A percentile compares a stretch with the other conserved stretches of the same genome.
Conservation (phyloP, 2,329 filamentous ascomycete genomes). For the Coniochaeta ligniaria region DNA sequence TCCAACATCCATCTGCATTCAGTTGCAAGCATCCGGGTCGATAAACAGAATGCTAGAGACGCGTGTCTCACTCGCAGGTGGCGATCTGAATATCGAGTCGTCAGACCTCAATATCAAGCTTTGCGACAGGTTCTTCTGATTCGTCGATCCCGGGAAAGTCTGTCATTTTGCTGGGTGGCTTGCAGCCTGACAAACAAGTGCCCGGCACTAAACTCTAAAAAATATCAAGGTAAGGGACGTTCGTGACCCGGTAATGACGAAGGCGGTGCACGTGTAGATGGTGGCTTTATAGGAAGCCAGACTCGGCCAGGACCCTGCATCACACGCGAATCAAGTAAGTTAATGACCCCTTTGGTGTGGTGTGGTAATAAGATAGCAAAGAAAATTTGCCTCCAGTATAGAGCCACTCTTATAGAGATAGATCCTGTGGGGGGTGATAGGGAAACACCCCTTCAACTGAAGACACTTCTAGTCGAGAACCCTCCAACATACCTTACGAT, state of each 20-base stretch:
- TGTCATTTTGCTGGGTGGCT: background rate
- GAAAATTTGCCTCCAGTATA: conserved; percentile 3
- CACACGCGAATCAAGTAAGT: conserved; percentile 14
- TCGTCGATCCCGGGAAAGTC: background rate
- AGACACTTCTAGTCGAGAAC: conserved; percentile 11
- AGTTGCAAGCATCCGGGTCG: no score
- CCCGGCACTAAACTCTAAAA: background rate
- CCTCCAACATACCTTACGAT: conserved; percentile 78
- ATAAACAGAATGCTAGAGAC: background rate
- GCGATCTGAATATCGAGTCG: background rate
- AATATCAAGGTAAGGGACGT: background rate
- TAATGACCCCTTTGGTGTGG: conserved; percentile 3
- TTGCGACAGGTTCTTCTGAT: background rate
- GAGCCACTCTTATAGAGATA: background rate
- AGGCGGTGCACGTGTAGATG: background rate
- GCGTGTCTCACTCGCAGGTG: background rate
- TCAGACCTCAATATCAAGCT: background rate
- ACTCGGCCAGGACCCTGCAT: conserved; percentile 51
- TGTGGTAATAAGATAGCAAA: conserved; percentile 5
- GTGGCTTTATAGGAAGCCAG: conserved; percentile 47
- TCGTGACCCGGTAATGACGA: background rate
- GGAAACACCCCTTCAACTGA: conserved; percentile 13
- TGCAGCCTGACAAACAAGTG: background rate
- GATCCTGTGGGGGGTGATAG: background rate
- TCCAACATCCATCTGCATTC: no score